These are phyloP conservation scores for Urtica urens DNA, from an alignment of 306 rosid genomes.

Conservation along the genomic window DNA sequence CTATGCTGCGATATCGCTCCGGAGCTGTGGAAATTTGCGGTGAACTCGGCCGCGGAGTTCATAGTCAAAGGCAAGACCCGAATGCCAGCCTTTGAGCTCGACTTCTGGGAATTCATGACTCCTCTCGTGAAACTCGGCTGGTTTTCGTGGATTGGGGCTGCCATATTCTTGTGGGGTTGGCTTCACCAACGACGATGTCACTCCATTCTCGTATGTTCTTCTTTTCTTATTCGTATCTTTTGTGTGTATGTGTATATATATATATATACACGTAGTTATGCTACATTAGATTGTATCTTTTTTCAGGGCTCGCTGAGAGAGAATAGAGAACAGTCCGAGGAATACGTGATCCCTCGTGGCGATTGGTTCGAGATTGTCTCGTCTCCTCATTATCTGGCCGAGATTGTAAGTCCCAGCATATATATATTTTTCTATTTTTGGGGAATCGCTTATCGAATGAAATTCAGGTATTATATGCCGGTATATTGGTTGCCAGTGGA, in stretches of 20 bases:
- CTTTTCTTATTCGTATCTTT: too few species aligned
- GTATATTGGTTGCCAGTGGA: slow-evolving; percentile 73
- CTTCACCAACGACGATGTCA: slow-evolving; percentile 69
- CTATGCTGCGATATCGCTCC: slow-evolving; percentile 57
- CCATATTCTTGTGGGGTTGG: slow-evolving; percentile 77
- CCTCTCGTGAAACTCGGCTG: slow-evolving; percentile 62
- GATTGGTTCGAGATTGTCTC: slow-evolving; percentile 84
- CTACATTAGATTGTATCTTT: slow-evolving; percentile 6
- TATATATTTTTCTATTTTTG: neutral
- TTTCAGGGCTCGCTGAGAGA: slow-evolving; percentile 69
- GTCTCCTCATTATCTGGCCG: slow-evolving; percentile 84
- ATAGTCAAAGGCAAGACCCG: slow-evolving; percentile 62
- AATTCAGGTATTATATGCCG: slow-evolving; percentile 56
- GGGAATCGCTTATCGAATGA: neutral
- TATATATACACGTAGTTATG: neutral
- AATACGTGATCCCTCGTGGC: slow-evolving; percentile 65
- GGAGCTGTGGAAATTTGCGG: slow-evolving; percentile 40
- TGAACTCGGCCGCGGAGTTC: slow-evolving; percentile 37
- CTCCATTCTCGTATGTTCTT: slow-evolving; percentile 66
- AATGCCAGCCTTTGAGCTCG: slow-evolving; percentile 41
- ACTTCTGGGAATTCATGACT: slow-evolving; percentile 33
- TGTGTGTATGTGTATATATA: neutral
- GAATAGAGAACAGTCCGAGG: slow-evolving; percentile 31
- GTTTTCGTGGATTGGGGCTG: slow-evolving; percentile 66
- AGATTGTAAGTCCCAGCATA: slow-evolving; percentile 43